Base-by-base conservation (phyloP, 2,329 filamentous ascomycete species). In the Pseudopyrenochaeta lycopersici region DNA sequence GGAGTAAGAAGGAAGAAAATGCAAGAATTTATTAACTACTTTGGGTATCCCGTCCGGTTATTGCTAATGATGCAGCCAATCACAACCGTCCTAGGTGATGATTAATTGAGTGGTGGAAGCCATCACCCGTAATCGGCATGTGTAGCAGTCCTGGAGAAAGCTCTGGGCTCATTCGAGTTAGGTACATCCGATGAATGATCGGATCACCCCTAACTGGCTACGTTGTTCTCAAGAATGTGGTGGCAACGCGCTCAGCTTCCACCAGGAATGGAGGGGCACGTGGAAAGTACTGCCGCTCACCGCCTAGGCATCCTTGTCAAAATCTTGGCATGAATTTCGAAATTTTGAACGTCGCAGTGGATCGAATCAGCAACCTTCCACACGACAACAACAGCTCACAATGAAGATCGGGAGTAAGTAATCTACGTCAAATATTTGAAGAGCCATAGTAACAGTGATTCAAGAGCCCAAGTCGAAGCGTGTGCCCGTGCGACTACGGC, bases 381-480 rank as follows among this genome's bases (percentile, higher is more conserved):
- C 49, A 51, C 46, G 30, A 41, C 58, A 49, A 45, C 54, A 49
- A 46, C 56, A 54, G 45, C 21, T 43, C 56, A 66, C 54, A 56
- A 77, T 78, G 75, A 78, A 78, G 64, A 69, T 78, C 66, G 76
- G 76, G 64, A 78, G 76, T 78, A 68, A 59, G 76, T 68, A n/a
- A n/a, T n/a, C n/a, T n/a, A n/a, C n/a, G 10, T 10, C 20, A 31
- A 4, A 15, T 20, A 23, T 35, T 21, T n/a, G 4, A 1, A 18
- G 17, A 4, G 2, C 0, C 23, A 11, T 31, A 27, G 54, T 71
- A 11, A 69, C 49, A 20, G 12, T 2, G 7, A 17, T 12, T 27
- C 56, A 9, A 97, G 92, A 97, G 80, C 95, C 94, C 73, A 92
- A 89, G 80, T 98, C 94, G 50, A 99, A 99, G 86, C 90, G 95